Evolutionary conservation across 257 asterid genomes (phyloP).

Genomic region (Solanum dulcamara): DNA sequence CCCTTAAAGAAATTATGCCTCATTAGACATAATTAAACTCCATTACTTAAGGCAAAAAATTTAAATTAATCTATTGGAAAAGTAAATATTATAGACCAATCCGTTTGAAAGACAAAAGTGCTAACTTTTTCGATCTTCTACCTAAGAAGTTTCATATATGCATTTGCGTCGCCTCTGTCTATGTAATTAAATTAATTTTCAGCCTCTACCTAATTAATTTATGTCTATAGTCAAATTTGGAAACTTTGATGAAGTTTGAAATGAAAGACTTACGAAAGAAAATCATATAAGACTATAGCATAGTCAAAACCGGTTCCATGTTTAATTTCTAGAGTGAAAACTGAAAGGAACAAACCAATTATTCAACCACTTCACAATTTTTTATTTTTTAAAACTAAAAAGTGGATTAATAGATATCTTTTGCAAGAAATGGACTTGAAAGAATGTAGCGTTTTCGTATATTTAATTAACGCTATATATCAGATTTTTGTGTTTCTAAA

Average conservation of each 20-base stretch:
- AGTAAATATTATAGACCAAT: too few species aligned
- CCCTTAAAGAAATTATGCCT: not conserved
- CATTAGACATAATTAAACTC: not conserved
- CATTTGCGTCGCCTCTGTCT: not conserved
- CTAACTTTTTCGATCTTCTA: too few species aligned
- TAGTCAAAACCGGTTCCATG: conserved; percentile 97
- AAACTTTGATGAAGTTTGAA: not conserved
- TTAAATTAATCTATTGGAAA: too few species aligned
- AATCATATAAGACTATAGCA: conserved; percentile 24
- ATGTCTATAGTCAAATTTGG: not conserved
- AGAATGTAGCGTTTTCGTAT: not conserved
- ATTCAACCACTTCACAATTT: conserved; percentile 29
- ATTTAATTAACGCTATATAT: too few species aligned
- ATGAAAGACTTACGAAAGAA: not conserved
- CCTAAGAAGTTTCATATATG: not conserved
- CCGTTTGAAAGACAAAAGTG: too few species aligned
- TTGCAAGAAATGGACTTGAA: not conserved
- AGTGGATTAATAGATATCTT: too few species aligned
- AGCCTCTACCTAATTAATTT: not conserved
- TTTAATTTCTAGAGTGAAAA: conserved; percentile 70
- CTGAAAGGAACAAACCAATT: conserved; percentile 86
- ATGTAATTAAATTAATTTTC: not conserved
- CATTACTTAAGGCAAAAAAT: not conserved
- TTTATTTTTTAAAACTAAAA: conserved; percentile 3
- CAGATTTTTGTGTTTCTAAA: too few species aligned